A percentile compares a stretch with the other conserved stretches of the same genome.
Evolutionary conservation across 1,284 basidiomycete genomes (phyloP).

Genomic region (Taiwanofungus camphoratus): DNA sequence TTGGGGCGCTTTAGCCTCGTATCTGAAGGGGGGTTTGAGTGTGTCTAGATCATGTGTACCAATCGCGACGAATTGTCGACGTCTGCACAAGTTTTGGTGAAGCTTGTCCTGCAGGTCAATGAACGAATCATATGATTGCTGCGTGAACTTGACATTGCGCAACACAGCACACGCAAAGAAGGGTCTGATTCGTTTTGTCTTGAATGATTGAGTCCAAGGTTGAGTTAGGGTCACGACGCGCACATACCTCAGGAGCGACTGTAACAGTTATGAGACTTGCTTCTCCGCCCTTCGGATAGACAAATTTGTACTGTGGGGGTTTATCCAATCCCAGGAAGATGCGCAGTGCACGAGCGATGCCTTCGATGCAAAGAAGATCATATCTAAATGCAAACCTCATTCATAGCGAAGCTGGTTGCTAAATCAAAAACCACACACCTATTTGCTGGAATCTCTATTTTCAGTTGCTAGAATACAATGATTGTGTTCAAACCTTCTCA

Average conservation of each 20-base stretch:
- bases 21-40: constrained; percentile 82
- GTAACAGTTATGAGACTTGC: constrained; percentile 61
- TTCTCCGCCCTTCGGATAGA: constrained; percentile 63
- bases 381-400: constrained; percentile 54
- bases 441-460: constrained; percentile 98
- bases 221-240: not conserved
- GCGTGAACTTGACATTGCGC: constrained; percentile 86
- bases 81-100: constrained; percentile 92
- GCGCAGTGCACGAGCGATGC: constrained; percentile 83
- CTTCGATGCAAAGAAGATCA: constrained; percentile 96
- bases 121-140: constrained; percentile 90
- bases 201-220: constrained; percentile 1
- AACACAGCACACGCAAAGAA: constrained; percentile 90
- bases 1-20: constrained; percentile 85
- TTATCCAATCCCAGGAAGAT: constrained; percentile 77
- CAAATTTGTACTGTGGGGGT: constrained; percentile 70
- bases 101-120: constrained; percentile 99
- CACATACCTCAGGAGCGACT: constrained; percentile 64
- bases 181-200: constrained; percentile 84
- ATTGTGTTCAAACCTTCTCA: too few relatives aligned
- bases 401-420: constrained; percentile 1
- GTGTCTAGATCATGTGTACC: constrained; percentile 98
- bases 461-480: constrained; percentile 69
- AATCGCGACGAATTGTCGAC: constrained; percentile 90
- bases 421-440: constrained; percentile 39